Conservation (phyloP, 1,284 basidiomycete species). For the Flammula alnicola region DNA sequence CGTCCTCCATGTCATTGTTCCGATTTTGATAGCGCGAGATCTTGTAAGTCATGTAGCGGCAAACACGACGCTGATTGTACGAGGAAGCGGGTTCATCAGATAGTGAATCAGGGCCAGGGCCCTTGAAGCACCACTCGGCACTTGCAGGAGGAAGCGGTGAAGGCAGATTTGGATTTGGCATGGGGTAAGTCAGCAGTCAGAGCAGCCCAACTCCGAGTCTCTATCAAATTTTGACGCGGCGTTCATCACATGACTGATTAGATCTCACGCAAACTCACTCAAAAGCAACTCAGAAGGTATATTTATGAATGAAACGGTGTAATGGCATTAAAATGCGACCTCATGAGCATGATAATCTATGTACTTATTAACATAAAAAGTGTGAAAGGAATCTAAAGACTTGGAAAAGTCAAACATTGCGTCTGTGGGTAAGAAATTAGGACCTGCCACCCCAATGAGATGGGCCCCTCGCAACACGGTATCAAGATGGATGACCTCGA, state of each 20-base stretch:
- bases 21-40: background rate
- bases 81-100: background rate
- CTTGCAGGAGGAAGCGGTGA: background rate
- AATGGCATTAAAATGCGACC: constrained; percentile 22
- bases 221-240: background rate
- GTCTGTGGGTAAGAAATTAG: constrained; percentile 17
- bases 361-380: constrained; percentile 32
- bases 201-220: background rate
- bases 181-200: background rate
- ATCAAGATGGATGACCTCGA: constrained; percentile 17
- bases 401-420: constrained; percentile 11
- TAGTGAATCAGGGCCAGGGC: background rate
- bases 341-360: constrained; percentile 31
- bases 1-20: no score
- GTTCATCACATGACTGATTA: background rate
- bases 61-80: background rate
- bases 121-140: background rate
- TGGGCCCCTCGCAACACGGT: constrained; percentile 23
- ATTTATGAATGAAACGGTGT: background rate
- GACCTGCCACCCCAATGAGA: constrained; percentile 24
- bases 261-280: no score
- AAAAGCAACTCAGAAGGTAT: no score
- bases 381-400: constrained; percentile 23
- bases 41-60: background rate
- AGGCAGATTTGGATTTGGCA: background rate